Percentiles rank a stretch among this genome's conserved stretches.
phyloP scores from a whole-genome alignment of 2,329 filamentous ascomycete species.

The Cordyceps farinosa region DNA sequence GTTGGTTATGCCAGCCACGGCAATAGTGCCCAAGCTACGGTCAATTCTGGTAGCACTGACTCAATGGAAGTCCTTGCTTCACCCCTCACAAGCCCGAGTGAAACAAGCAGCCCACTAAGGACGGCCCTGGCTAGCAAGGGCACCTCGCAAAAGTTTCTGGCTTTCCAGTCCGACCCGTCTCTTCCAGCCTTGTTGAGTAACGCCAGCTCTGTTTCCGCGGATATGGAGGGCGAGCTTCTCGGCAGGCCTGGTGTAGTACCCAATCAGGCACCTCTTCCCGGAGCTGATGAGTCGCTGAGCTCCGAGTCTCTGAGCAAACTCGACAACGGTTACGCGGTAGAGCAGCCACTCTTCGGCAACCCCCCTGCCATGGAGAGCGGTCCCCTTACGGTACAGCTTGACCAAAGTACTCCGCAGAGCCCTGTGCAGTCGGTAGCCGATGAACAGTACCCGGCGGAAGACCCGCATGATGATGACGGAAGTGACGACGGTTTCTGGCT shows the following conservation, averaged over 20 bases:
- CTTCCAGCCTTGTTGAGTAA: conserved; percentile 61
- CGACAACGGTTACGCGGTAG: conserved; percentile 42
- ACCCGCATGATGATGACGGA: conserved; percentile 47
- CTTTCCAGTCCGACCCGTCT: conserved; percentile 61
- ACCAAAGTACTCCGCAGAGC: conserved; percentile 19
- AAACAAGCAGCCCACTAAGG: conserved; percentile 47
- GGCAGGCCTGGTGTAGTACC: conserved; percentile 45
- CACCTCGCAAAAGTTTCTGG: conserved; percentile 45
- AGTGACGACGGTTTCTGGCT: conserved; percentile 53
- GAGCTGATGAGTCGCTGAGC: conserved; percentile 53
- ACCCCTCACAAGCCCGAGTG: conserved; percentile 54
- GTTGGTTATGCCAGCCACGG: background rate
- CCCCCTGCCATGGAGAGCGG: conserved; percentile 32
- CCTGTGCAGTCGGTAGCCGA: conserved; percentile 15
- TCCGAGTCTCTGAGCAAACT: conserved; percentile 51
- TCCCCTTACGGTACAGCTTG: conserved; percentile 29
- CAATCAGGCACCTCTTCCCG: conserved; percentile 41
- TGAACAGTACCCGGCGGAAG: conserved; percentile 23
- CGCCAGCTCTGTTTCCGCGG: conserved; percentile 61
- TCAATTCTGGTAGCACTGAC: conserved; percentile 49
- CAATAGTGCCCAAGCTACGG: conserved; percentile 29
- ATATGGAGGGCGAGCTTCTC: conserved; percentile 59
- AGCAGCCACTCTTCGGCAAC: conserved; percentile 39
- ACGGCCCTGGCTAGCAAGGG: conserved; percentile 38
- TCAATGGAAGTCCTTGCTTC: conserved; percentile 48